phyloP scores from a whole-genome alignment of 2,329 filamentous ascomycete species.

The Calycina herbarum region DNA sequence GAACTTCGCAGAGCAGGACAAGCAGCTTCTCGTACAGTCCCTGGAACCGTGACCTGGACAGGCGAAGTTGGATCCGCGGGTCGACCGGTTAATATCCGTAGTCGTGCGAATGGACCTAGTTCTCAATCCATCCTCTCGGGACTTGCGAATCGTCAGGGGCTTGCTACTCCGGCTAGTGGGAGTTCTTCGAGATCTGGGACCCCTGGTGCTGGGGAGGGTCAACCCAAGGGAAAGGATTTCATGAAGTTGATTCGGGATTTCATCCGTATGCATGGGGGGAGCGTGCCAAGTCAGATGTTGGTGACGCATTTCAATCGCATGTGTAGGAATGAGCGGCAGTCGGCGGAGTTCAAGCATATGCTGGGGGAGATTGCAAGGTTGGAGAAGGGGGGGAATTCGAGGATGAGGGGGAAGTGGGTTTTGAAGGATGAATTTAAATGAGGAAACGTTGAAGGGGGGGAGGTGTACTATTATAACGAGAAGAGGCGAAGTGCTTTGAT shows the following conservation, averaged over 20 bases:
- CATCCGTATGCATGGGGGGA: slow-evolving; percentile 73
- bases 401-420: slow-evolving; percentile 37
- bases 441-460: neutral
- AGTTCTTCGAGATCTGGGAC: slow-evolving; percentile 50
- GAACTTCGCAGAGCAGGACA: slow-evolving; percentile 74
- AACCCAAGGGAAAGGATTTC: slow-evolving; percentile 60
- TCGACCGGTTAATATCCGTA: slow-evolving; percentile 55
- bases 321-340: slow-evolving; percentile 67
- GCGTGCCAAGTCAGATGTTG: slow-evolving; percentile 78
- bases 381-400: slow-evolving; percentile 43
- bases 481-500: neutral
- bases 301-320: slow-evolving; percentile 87
- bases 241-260: slow-evolving; percentile 74
- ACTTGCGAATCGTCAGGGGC: slow-evolving; percentile 54
- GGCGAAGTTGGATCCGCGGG: slow-evolving; percentile 79
- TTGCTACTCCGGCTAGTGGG: slow-evolving; percentile 41
- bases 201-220: slow-evolving; percentile 41
- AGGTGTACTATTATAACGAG: neutral
- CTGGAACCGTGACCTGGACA: slow-evolving; percentile 92
- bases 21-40: slow-evolving; percentile 69
- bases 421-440: slow-evolving; percentile 38
- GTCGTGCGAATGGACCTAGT: slow-evolving; percentile 48
- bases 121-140: slow-evolving; percentile 57
- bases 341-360: slow-evolving; percentile 79
- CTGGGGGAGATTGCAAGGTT: slow-evolving; percentile 74